A percentile compares a stretch with the other conserved stretches of the same genome.
phyloP scores from a whole-genome alignment of 1,139 yeast genomes.

The Sugiyamaella grinbergsii region DNA sequence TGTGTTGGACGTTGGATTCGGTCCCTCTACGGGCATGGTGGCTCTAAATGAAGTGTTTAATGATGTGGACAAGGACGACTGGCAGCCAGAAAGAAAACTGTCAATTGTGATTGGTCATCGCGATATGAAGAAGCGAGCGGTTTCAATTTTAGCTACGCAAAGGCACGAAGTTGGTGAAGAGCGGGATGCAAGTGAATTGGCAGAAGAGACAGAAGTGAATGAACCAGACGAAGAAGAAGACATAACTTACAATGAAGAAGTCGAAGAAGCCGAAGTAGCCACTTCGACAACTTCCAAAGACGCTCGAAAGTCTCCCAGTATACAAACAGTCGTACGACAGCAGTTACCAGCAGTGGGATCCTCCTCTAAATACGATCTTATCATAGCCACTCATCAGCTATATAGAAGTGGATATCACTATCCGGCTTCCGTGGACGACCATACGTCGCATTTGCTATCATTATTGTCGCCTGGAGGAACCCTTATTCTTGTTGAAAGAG shows the following conservation, averaged over 20 bases:
- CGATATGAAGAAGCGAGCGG: conserved; percentile 81
- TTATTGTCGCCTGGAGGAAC: conserved; percentile 77
- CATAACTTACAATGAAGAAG: background rate
- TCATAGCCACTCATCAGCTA: conserved; percentile 82
- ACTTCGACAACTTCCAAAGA: background rate
- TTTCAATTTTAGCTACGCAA: conserved; percentile 72
- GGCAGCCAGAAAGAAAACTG: conserved; percentile 65
- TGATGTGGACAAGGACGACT: conserved; percentile 48
- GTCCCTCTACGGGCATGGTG: conserved; percentile 91
- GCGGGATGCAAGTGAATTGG: conserved; percentile 17
- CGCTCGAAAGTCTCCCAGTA: background rate
- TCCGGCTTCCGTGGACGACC: conserved; percentile 73
- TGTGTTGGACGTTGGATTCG: conserved; percentile 80
- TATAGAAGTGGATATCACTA: conserved; percentile 57
- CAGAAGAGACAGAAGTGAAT: background rate
- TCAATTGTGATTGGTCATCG: conserved; percentile 71
- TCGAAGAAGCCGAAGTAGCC: background rate
- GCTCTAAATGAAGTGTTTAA: conserved; percentile 86
- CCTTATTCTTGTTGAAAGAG: conserved; percentile 78
- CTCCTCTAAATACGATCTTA: conserved; percentile 62
- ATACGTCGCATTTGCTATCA: conserved; percentile 59
- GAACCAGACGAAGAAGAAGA: background rate
- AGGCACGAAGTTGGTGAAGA: conserved; percentile 46
- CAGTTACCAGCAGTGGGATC: conserved; percentile 30
- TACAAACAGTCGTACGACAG: conserved; percentile 26